Evolutionary conservation across 2,329 filamentous ascomycete genomes (phyloP).

Genomic region (Didymella glomerata): DNA sequence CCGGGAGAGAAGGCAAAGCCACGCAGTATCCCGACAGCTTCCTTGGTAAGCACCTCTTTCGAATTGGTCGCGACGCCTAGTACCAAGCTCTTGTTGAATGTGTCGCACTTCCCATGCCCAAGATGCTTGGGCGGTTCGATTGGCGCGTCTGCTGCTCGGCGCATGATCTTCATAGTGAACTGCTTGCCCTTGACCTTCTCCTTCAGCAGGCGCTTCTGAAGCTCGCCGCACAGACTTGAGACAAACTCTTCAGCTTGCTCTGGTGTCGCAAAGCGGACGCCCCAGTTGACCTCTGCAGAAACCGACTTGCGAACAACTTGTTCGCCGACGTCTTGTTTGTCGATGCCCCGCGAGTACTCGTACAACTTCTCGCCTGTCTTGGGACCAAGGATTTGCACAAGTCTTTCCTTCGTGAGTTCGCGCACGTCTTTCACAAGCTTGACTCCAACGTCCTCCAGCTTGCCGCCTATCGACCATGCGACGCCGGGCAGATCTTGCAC

Average conservation of each 20-base stretch:
- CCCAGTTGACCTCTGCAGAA: conserved; percentile 98
- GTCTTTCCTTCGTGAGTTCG: conserved; percentile 75
- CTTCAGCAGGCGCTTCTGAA: conserved; percentile 80
- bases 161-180: conserved; percentile 94
- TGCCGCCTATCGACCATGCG: conserved; percentile 86
- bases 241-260: conserved; percentile 95
- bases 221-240: conserved; percentile 81
- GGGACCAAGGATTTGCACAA: conserved; percentile 78
- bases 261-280: conserved; percentile 91
- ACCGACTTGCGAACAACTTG: conserved; percentile 90
- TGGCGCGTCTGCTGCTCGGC: conserved; percentile 83
- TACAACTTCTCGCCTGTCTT: conserved; percentile 92
- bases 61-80: conserved; percentile 87
- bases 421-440: conserved; percentile 85
- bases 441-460: conserved; percentile 86
- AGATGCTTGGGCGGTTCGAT: conserved; percentile 92
- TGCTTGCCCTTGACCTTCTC: conserved; percentile 88
- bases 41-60: conserved; percentile 74
- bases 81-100: conserved; percentile 84
- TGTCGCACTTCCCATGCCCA: conserved; percentile 94
- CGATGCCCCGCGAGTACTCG: conserved; percentile 90
- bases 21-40: conserved; percentile 84
- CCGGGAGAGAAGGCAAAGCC: conserved; percentile 86
- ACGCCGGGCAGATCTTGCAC: conserved; percentile 89
- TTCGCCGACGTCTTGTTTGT: conserved; percentile 84